Evolutionary conservation across 768 basidiomycete genomes (phyloP).

Genomic region (Collybia sordida): DNA sequence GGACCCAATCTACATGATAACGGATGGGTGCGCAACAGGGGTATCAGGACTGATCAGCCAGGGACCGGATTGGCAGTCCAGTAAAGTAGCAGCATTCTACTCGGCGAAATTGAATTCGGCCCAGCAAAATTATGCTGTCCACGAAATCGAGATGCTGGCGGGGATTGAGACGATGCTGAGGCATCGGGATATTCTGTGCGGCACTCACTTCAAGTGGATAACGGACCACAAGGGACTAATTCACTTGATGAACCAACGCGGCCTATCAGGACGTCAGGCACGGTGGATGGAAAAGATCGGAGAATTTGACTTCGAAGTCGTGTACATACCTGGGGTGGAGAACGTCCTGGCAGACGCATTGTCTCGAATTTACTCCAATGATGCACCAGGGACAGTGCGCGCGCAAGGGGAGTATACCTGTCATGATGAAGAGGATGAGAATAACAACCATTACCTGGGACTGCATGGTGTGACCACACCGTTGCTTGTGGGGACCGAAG

Average conservation of each 20-base stretch:
- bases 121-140: constrained; percentile 27
- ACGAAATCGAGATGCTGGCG: constrained; percentile 26
- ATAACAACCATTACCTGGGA: neutral
- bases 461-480: constrained; percentile 1
- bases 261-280: neutral
- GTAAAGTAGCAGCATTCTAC: constrained; percentile 25
- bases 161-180: constrained; percentile 24
- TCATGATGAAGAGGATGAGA: constrained; percentile 4
- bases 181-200: constrained; percentile 17
- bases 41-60: constrained; percentile 9
- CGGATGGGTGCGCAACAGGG: constrained; percentile 18
- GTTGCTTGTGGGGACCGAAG: constrained; percentile 5
- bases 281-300: constrained; percentile 7
- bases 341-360: constrained; percentile 3
- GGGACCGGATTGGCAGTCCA: constrained; percentile 16
- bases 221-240: constrained; percentile 21
- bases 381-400: constrained; percentile 10
- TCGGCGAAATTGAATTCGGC: constrained; percentile 21
- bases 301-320: constrained; percentile 7
- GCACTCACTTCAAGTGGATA: constrained; percentile 15
- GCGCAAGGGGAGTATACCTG: constrained; percentile 11
- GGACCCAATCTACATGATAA: constrained; percentile 15
- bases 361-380: constrained; percentile 3
- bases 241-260: constrained; percentile 11
- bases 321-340: neutral